Percentiles rank a stretch among this genome's conserved stretches.
Conservation (phyloP, 345 rosid genomes). For the Ailanthus altissimus region DNA sequence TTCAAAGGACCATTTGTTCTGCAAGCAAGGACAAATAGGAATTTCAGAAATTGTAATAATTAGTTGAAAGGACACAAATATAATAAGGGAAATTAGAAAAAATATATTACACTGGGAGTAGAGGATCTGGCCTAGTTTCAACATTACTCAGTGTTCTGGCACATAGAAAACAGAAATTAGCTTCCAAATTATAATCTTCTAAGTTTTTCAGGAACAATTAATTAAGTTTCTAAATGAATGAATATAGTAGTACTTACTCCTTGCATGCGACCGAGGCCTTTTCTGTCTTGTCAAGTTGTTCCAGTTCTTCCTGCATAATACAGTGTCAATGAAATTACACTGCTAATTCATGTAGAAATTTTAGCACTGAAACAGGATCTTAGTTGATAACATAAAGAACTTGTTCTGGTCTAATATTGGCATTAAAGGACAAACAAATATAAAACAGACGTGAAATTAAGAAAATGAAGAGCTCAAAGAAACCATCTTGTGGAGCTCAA, state of each 20-base stretch:
- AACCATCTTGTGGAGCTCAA: neutral
- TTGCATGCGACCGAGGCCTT: constrained; percentile 69
- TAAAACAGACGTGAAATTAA: neutral
- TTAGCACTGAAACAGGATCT: neutral
- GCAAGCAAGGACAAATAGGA: constrained; percentile 22
- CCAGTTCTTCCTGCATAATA: constrained; percentile 69
- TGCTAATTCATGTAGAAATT: neutral
- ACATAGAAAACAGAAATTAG: constrained; percentile 17
- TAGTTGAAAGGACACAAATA: neutral
- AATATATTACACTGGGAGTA: constrained; percentile 61
- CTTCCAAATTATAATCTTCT: neutral
- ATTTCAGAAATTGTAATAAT: neutral
- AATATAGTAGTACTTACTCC: constrained; percentile 49
- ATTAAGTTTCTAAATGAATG: neutral
- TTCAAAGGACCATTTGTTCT: constrained; percentile 74
- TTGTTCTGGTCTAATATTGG: neutral
- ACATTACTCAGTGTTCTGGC: constrained; percentile 61
- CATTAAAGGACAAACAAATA: neutral
- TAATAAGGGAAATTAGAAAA: neutral
- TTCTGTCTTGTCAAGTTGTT: constrained; percentile 69
- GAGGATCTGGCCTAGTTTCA: constrained; percentile 65
- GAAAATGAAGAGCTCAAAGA: neutral
- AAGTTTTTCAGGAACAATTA: neutral
- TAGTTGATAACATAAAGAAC: neutral
- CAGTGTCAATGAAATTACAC: neutral